Evolutionary conservation across 371 early-diverging fungal species (phyloP), one percentile per base, ranked within the genome.

Genomic region (Thermomucor indicae-seudaticae): DNA sequence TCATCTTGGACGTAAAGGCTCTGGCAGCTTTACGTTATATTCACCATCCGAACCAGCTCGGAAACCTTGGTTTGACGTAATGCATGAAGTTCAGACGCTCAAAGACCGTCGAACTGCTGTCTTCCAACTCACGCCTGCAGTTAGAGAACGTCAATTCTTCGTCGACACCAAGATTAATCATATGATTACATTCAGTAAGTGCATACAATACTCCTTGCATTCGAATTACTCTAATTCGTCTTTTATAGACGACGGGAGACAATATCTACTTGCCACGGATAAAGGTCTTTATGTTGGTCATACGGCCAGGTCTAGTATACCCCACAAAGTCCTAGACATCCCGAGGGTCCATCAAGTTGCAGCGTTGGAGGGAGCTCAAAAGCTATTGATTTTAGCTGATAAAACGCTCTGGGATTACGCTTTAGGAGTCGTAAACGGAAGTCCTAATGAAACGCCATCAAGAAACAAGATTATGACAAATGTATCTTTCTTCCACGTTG

Each of bases 41-140:
- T 87, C 92, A 7, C 65, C 79, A 4, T 85, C 87, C 23, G 63
- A 75, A 12, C 86, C 89, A 0, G 89, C 86, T 41, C 77, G 90
- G 20, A 81, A 78, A 51, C 79, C 90, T 42, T 95, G 95, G 95
- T 59, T 85, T 32, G 89, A 91, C 34, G 84, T 84, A 53, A 88
- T 95, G 41, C 78, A 80, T 43, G 77, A 81, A 43, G 87, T 88
- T 53, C 79, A 81, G 43, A 72, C 73, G 34, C 60, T 62, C 1
- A 56, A 84, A 34, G 78, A 67, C 44, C 76, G 70, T 30, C 70
- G 73, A 40, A 57, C 67, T 48, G 65, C 74, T 44, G 66, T 79
- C 40, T 80, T 90, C 70, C 85, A 88, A 51, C 57, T 84, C 29
- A 47, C 65, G 30, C 53, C 66, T 5, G 58, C 58, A 6, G 48